Conservation (phyloP, 2,329 filamentous ascomycete genomes). For the Setomelanomma holmii region DNA sequence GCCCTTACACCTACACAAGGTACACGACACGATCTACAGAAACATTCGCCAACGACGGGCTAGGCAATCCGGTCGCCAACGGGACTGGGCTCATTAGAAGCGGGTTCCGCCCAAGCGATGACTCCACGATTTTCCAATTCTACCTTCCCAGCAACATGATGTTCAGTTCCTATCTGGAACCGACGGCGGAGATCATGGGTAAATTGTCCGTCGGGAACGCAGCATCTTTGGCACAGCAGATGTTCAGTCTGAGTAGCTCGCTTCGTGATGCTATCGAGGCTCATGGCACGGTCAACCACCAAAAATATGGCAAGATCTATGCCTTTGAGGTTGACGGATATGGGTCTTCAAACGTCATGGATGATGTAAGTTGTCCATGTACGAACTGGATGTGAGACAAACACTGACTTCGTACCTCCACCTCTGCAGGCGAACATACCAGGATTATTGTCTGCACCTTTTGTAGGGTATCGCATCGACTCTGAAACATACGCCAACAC, state of each 20-base stretch:
- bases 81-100: slow-evolving; percentile 58
- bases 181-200: slow-evolving; percentile 61
- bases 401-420: too few relatives aligned
- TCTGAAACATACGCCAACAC: slow-evolving; percentile 56
- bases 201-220: slow-evolving; percentile 53
- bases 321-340: slow-evolving; percentile 59
- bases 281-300: slow-evolving; percentile 51
- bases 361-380: too few relatives aligned
- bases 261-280: slow-evolving; percentile 54
- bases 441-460: slow-evolving; percentile 69
- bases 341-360: slow-evolving; percentile 66
- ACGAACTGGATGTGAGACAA: too few relatives aligned
- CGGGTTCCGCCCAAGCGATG: slow-evolving; percentile 59
- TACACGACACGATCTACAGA: slow-evolving; percentile 54
- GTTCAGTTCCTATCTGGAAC: slow-evolving; percentile 69
- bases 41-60: slow-evolving; percentile 61
- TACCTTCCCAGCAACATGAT: slow-evolving; percentile 70
- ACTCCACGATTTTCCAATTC: slow-evolving; percentile 58
- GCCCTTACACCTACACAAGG: slow-evolving; percentile 57
- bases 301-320: slow-evolving; percentile 51
- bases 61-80: slow-evolving; percentile 58
- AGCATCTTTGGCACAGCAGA: slow-evolving; percentile 61
- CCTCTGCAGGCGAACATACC: too few relatives aligned
- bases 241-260: slow-evolving; percentile 62
- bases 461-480: slow-evolving; percentile 63